Conservation (phyloP, 2,329 filamentous ascomycete species). For the Botryosphaeria dothidea region DNA sequence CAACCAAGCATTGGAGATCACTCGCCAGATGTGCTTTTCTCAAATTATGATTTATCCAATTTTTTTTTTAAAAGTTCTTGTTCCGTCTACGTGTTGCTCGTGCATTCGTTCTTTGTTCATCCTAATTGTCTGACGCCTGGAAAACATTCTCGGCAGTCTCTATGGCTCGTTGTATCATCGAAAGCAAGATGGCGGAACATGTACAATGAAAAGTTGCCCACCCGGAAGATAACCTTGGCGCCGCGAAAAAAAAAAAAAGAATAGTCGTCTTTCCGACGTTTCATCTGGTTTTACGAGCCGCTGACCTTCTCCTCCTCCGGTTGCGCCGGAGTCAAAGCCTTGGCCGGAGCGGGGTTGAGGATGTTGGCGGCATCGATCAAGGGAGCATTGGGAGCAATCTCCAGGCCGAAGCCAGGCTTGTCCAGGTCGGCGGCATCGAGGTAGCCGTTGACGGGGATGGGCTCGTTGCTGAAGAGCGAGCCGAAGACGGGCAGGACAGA, state of each 20-base stretch:
- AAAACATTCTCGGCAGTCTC: background rate
- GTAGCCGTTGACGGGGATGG: slow-evolving; percentile 80
- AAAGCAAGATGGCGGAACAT: background rate
- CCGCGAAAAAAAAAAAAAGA: background rate
- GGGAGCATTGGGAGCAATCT: slow-evolving; percentile 78
- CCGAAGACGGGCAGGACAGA: slow-evolving; percentile 90
- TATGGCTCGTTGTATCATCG: background rate
- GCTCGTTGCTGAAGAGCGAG: slow-evolving; percentile 86
- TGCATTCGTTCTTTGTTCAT: background rate
- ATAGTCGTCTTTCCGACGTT: no score
- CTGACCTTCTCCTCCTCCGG: slow-evolving; percentile 9
- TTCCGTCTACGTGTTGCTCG: background rate
- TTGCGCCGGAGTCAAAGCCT: slow-evolving; percentile 31
- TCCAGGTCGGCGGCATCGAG: slow-evolving; percentile 78
- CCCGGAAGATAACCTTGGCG: background rate
- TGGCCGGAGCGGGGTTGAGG: slow-evolving; percentile 63
- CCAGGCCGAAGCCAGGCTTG: slow-evolving; percentile 87
- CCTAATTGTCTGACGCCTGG: background rate
- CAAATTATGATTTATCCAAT: background rate
- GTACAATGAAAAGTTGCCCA: background rate
- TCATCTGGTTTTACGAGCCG: background rate
- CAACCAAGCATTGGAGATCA: no score
- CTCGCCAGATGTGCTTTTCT: no score
- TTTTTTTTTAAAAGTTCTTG: background rate
- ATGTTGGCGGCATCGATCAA: slow-evolving; percentile 75